Percentiles rank a stretch among this genome's conserved stretches.
phyloP scores from a whole-genome alignment of 805 yeast species.

The Myxozyma melibiosi region DNA sequence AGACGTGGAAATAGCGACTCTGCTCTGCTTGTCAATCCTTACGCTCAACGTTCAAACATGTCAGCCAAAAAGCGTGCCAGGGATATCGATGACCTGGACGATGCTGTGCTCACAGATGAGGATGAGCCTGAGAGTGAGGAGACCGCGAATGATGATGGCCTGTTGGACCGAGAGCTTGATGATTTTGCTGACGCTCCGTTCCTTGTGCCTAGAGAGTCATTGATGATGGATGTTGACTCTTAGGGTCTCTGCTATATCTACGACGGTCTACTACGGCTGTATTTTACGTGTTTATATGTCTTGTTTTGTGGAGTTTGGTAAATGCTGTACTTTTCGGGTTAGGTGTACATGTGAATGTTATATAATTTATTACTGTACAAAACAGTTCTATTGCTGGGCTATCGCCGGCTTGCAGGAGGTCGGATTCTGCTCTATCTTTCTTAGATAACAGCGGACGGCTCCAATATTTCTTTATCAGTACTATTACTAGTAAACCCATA shows the following conservation, averaged over 20 bases:
- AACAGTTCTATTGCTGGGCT: too few species aligned
- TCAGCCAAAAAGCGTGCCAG: slow-evolving; percentile 2
- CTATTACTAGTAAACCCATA: too few species aligned
- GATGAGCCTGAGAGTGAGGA: slow-evolving; percentile 1
- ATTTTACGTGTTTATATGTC: background rate
- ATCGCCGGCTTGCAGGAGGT: too few species aligned
- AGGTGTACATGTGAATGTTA: too few species aligned
- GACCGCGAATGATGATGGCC: background rate
- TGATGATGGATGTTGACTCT: slow-evolving; percentile 18
- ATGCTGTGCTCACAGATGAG: slow-evolving; percentile 5
- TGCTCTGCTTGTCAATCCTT: slow-evolving; percentile 14
- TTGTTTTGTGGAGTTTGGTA: background rate
- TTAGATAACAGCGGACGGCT: too few species aligned
- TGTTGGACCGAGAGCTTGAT: slow-evolving; percentile 1
- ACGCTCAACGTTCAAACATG: background rate
- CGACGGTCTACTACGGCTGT: background rate
- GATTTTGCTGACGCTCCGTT: slow-evolving; percentile 31
- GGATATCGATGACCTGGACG: slow-evolving; percentile 2
- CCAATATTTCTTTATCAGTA: too few species aligned
- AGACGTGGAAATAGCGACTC: slow-evolving; percentile 6
- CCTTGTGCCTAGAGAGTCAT: slow-evolving; percentile 18
- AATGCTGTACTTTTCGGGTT: too few species aligned
- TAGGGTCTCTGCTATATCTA: background rate
- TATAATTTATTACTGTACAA: too few species aligned
- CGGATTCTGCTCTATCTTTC: too few species aligned